These are phyloP conservation scores for Salix brachista DNA, from an alignment of 345 rosid genomes.

Conservation along the genomic window DNA sequence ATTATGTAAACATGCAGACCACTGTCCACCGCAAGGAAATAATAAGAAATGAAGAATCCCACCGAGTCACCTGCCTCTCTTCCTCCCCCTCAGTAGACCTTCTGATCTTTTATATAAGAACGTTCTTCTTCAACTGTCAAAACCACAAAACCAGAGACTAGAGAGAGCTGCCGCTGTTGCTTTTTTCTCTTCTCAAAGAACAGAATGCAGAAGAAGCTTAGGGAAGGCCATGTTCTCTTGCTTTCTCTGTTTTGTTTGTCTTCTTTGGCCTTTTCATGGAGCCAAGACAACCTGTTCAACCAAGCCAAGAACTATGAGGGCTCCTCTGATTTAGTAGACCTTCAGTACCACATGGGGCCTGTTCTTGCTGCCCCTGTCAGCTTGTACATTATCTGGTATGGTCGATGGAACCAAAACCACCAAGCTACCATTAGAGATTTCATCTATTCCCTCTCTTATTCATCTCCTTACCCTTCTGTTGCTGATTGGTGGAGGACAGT, in stretches of 20 bases:
- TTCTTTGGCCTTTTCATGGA: slow-evolving; percentile 23
- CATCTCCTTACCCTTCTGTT: slow-evolving; percentile 52
- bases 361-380: slow-evolving; percentile 48
- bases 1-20: slow-evolving; percentile 22
- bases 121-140: neutral
- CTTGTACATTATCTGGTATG: slow-evolving; percentile 59
- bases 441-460: slow-evolving; percentile 47
- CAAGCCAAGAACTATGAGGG: slow-evolving; percentile 45
- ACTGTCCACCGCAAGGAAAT: slow-evolving; percentile 15
- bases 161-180: no score
- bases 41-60: slow-evolving; percentile 23
- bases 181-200: neutral
- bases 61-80: neutral
- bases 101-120: slow-evolving; percentile 18
- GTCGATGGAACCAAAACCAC: slow-evolving; percentile 52
- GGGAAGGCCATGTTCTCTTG: slow-evolving; percentile 11
- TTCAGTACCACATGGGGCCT: slow-evolving; percentile 67
- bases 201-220: slow-evolving; percentile 18
- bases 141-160: neutral
- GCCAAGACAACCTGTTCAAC: slow-evolving; percentile 17
- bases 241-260: slow-evolving; percentile 10
- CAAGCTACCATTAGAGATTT: slow-evolving; percentile 55
- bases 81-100: neutral
- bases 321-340: slow-evolving; percentile 46
- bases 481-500: slow-evolving; percentile 62